phyloP scores from a whole-genome alignment of 2,329 filamentous ascomycete genomes.

The Paecilomyces dactylethromorphus region DNA sequence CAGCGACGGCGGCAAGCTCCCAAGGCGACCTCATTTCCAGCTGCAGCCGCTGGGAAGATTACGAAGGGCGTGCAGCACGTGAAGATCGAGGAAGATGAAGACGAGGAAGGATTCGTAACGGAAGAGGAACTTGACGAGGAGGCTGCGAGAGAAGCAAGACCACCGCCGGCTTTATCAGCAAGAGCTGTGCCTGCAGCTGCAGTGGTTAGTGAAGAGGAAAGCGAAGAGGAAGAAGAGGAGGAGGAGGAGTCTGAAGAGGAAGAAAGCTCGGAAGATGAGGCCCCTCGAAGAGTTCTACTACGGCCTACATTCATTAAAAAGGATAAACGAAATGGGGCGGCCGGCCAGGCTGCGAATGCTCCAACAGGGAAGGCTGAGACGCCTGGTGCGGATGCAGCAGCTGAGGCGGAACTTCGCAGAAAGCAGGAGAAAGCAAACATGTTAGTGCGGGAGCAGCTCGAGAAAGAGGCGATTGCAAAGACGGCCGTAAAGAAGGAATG shows the following conservation, averaged over 20 bases:
- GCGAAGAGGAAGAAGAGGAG: conserved; percentile 46
- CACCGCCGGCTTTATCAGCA: conserved; percentile 10
- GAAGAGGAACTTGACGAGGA: conserved; percentile 43
- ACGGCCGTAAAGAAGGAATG: conserved; percentile 75
- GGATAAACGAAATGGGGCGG: conserved; percentile 45
- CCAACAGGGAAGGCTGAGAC: conserved; percentile 9
- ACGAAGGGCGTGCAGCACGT: conserved; percentile 25
- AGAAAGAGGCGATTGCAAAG: conserved; percentile 69
- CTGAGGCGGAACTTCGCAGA: conserved; percentile 32
- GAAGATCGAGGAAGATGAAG: conserved; percentile 36
- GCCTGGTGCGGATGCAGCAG: conserved; percentile 26
- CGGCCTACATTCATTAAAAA: conserved; percentile 65
- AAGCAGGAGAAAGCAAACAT: conserved; percentile 66
- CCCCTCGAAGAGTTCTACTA: conserved; percentile 49
- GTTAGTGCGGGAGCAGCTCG: conserved; percentile 81
- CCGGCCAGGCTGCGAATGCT: conserved; percentile 15
- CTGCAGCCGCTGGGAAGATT: conserved; percentile 21
- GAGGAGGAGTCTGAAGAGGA: conserved; percentile 50
- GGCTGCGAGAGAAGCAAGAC: conserved; percentile 9
- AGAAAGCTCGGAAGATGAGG: conserved; percentile 52
- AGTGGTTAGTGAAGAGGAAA: conserved; percentile 31
- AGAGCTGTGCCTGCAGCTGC: conserved; percentile 11
- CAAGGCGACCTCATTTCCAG: conserved; percentile 34
- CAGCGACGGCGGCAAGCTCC: conserved; percentile 35
- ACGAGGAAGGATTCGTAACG: conserved; percentile 57